A percentile compares a stretch with the other conserved stretches of the same genome.
These are phyloP conservation scores for Cajanus cajan DNA, from an alignment of 306 rosid species.

Conservation along the genomic window DNA sequence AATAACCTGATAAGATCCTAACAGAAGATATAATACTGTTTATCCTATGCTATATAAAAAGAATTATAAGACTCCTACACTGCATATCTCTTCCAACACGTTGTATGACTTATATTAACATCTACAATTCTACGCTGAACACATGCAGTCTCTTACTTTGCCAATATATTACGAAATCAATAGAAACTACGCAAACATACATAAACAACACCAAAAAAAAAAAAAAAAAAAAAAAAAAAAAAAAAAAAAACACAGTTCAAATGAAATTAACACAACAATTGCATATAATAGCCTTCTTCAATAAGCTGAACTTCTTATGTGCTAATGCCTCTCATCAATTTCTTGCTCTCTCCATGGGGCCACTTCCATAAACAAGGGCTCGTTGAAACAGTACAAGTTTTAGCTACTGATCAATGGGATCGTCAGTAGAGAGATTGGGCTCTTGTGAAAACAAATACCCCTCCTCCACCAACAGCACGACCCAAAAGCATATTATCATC, in stretches of 20 bases:
- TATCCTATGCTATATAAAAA: neutral
- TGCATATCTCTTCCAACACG: neutral
- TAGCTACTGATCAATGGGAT: constrained; percentile 11
- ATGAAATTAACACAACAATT: neutral
- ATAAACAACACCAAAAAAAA: no score
- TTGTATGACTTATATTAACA: constrained; percentile 42
- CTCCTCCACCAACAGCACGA: constrained; percentile 94
- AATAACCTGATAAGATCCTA: neutral
- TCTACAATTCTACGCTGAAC: constrained; percentile 44
- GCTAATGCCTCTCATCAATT: neutral
- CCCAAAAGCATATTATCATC: constrained; percentile 91
- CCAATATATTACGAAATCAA: constrained; percentile 31
- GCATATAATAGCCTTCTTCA: neutral
- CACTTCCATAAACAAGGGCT: constrained; percentile 10
- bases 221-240: no score
- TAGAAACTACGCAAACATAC: constrained; percentile 14
- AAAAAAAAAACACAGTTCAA: neutral
- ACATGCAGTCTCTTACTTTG: constrained; percentile 62
- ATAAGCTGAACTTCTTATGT: neutral
- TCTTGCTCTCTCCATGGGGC: neutral
- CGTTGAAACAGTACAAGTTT: neutral
- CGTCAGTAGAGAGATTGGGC: constrained; percentile 62
- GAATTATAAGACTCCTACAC: neutral
- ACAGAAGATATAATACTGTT: neutral
- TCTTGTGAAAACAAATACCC: constrained; percentile 82